Evolutionary conservation across 306 rosid genomes (phyloP), one percentile per base, ranked within the genome.

Genomic region (Bauhinia variegata): DNA sequence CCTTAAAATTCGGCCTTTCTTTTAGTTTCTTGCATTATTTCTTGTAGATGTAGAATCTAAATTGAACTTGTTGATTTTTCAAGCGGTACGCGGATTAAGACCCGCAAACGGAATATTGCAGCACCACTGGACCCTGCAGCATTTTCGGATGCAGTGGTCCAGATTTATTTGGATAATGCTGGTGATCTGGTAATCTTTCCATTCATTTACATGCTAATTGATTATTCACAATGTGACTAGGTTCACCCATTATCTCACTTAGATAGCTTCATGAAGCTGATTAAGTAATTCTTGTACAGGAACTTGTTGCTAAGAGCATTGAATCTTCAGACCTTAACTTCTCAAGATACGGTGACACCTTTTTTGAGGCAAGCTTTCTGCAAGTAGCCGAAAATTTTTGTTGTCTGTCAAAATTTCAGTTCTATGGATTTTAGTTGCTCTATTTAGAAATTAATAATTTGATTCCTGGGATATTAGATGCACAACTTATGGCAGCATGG

Each of bases 21-120:
- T 0, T 0, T 7, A 56, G 14, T n/a, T 48, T 37, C 11, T n/a
- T 28, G 14, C 4, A 49, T n/a, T 19, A 47, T 38, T 38, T 65
- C 9, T 34, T 32, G 44, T 47, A 5, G 59, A 12, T 18, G 6
- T 30, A 8, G 33, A 15, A 18, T 67, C 43, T 57, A 42, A 42
- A 11, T n/a, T 43, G 30, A 13, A 41, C 8, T n/a, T 52, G 5
- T 42, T 48, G 53, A 65, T 14, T 23, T 58, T 52, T 48, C 14
- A 75, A 95, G 99, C 79, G 99, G 99, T 75, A 95, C 99, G 99
- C 99, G 99, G 99, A 95, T 95, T 91, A 95, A 95, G 97, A 95
- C 99, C 99, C 99, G 99, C 99, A 95, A 95, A 95, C 99, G 99
- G 95, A 95, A 95, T 78, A 95, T 95, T 73, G 93, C 99, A 30